A percentile compares a stretch with the other conserved stretches of the same genome.
Evolutionary conservation across 1,139 yeast genomes (phyloP).

Genomic region (Candida dubliniensis): DNA sequence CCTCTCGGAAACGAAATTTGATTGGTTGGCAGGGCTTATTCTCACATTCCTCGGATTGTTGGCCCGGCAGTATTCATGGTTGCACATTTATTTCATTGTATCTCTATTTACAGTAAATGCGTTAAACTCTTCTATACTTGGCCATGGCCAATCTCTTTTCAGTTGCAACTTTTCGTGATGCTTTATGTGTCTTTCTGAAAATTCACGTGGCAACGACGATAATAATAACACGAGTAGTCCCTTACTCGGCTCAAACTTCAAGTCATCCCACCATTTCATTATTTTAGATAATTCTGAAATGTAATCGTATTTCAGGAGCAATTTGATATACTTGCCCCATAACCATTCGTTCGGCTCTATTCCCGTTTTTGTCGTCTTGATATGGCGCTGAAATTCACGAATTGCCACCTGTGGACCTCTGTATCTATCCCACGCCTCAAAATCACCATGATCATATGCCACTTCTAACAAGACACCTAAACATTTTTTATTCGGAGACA

Average conservation of each 20-base stretch:
- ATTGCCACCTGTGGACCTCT: conserved; percentile 64
- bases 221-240: conserved; percentile 37
- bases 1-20: neutral
- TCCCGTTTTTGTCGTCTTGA: conserved; percentile 21
- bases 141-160: conserved; percentile 28
- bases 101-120: conserved; percentile 5
- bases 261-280: conserved; percentile 59
- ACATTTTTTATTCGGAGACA: conserved; percentile 37
- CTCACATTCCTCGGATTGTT: too few species aligned
- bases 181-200: conserved; percentile 37
- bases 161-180: conserved; percentile 33
- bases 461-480: conserved; percentile 46
- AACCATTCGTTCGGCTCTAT: conserved; percentile 48
- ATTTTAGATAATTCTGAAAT: conserved; percentile 51
- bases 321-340: conserved; percentile 52
- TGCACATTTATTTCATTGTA: conserved; percentile 1
- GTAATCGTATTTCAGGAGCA: conserved; percentile 50
- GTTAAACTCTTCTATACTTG: conserved; percentile 19
- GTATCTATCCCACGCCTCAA: conserved; percentile 44
- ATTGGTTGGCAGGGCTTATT: neutral
- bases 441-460: conserved; percentile 20
- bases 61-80: neutral
- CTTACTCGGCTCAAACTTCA: conserved; percentile 47
- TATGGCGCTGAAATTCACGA: conserved; percentile 50
- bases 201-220: conserved; percentile 40